Evolutionary conservation across 345 rosid species (phyloP).

Genomic region (Eucalyptus curtisii): DNA sequence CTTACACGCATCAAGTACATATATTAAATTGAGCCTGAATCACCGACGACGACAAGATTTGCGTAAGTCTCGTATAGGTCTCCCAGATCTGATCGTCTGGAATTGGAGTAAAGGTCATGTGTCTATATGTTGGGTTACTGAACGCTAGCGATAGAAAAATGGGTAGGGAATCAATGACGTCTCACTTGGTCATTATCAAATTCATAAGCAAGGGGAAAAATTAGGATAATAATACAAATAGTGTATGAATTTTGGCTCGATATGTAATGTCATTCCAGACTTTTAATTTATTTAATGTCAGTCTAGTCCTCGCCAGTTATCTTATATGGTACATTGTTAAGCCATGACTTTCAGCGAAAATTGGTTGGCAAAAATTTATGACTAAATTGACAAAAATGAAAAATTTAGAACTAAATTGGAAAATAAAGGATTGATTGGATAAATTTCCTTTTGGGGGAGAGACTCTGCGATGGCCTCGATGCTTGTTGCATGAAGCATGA

Average conservation of each 20-base stretch:
- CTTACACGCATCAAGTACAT: background rate
- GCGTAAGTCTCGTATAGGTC: background rate
- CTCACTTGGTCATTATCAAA: background rate
- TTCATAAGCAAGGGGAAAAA: background rate
- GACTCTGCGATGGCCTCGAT: constrained; percentile 55
- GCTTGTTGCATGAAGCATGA: constrained; percentile 92
- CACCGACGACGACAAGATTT: background rate
- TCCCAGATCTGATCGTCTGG: background rate
- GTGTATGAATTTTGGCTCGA: background rate
- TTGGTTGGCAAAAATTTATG: fast-evolving
- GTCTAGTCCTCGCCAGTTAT: fast-evolving
- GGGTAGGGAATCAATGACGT: background rate
- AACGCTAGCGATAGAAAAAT: background rate
- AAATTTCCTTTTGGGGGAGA: constrained; percentile 30
- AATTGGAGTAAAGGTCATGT: background rate
- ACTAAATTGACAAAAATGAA: background rate
- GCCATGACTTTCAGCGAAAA: background rate
- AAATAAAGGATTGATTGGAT: background rate
- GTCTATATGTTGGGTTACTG: background rate
- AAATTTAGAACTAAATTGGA: background rate
- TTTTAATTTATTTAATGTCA: background rate
- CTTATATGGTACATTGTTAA: background rate
- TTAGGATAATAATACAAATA: background rate
- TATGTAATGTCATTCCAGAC: background rate
- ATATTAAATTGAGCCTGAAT: background rate